These are phyloP conservation scores for Trypanosoma rangeli DNA, from an alignment of 208 protist genomes.

Conservation along the genomic window DNA sequence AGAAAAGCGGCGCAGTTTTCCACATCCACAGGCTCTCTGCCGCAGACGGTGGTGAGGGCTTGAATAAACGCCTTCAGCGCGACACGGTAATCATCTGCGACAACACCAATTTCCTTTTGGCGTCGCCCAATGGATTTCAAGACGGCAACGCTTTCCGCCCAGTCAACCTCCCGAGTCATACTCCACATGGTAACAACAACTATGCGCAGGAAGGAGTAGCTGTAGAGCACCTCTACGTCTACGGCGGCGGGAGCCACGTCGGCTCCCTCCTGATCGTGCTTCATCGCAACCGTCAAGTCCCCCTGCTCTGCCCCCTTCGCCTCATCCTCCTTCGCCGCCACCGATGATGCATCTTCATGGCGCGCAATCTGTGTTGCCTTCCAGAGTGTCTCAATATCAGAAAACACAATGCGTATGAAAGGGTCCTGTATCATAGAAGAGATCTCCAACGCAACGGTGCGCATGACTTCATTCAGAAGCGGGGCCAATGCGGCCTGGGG, in stretches of 20 bases:
- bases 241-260: conserved; percentile 4
- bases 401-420: conserved; percentile 71
- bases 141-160: conserved; percentile 50
- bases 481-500: conserved; percentile 65
- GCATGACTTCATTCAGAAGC: conserved; percentile 77
- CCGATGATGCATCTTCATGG: background rate
- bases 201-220: conserved; percentile 67
- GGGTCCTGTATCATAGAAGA: conserved; percentile 53
- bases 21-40: conserved; percentile 46
- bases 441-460: conserved; percentile 71
- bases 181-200: conserved; percentile 65
- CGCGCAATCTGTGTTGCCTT: conserved; percentile 4
- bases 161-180: conserved; percentile 38
- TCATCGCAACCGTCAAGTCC: background rate
- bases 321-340: conserved; percentile 10
- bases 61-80: conserved; percentile 71
- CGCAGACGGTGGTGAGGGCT: conserved; percentile 56
- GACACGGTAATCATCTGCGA: conserved; percentile 74
- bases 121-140: conserved; percentile 51
- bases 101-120: conserved; percentile 59
- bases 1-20: conserved; percentile 73
- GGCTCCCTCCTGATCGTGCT: conserved; percentile 7
- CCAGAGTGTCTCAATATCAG: conserved; percentile 40
- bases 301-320: background rate
- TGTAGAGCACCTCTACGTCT: conserved; percentile 65